Evolutionary conservation across 495 filamentous ascomycete species (phyloP), one percentile per base, ranked within the genome.

Genomic region (Podospora fimiseda): DNA sequence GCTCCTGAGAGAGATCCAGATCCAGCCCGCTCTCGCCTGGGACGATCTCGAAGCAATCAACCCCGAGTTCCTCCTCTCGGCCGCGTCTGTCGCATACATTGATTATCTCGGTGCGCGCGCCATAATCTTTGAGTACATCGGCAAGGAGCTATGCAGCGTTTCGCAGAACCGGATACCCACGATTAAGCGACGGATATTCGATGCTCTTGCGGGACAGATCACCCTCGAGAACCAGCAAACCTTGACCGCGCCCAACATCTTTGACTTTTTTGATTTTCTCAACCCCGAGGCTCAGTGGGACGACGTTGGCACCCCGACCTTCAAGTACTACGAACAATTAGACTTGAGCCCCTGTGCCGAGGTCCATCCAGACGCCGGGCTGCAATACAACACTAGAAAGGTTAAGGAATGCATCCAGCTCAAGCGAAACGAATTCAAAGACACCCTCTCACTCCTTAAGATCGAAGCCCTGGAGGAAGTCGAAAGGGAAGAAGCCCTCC

Each of bases 261-360:
- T 96, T 66, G 94, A 96, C 57, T 79, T 96, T 18, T 90, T 95
- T 51, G 94, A 97, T 69, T 96, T 97, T 51, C 75, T 90, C 24
- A 84, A 90, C 50, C 66, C 88, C 7, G 83, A 90, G 39, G 74
- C 83, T 39, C 48, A 72, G 2, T 76, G 75, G 55, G 57, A 73
- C 36, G 57, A 73, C 33, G 61, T 77, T 30, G 50, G 68, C 9
- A 49, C 60, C 2, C 84, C 87, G 7, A 51, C 72, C 11, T 68
- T 82, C 16, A 64, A 65, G 9, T 72, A 79, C 36, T 84, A 90
- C 48, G 63, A 72, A 14, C 79, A 81, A 38, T 59, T 92, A 33
- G 79, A 86, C 52, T 61, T 92, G 40, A 69, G 76, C 3, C 62
- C 81, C 7, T 91, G 81, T 52, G 67, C 74, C 1, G 76, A 77